Evolutionary conservation across 2,329 filamentous ascomycete species (phyloP).

Genomic region (Graphiopsis chlorocephala): DNA sequence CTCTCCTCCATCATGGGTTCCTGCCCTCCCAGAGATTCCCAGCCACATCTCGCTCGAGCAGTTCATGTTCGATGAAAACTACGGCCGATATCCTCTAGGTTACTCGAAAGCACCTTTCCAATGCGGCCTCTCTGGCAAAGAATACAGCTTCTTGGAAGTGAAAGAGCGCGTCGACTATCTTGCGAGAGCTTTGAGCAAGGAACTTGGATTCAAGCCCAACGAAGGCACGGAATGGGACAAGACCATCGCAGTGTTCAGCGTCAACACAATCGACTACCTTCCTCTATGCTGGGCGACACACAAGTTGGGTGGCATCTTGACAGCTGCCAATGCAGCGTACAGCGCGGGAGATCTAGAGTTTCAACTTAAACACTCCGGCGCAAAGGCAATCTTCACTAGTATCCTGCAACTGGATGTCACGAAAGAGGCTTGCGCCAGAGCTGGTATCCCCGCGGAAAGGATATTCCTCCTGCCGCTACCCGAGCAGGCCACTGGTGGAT

Average conservation of each 20-base stretch:
- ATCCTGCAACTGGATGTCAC: conserved; percentile 63
- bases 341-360: conserved; percentile 67
- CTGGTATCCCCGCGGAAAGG: conserved; percentile 60
- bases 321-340: conserved; percentile 73
- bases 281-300: conserved; percentile 72
- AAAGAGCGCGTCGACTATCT: conserved; percentile 64
- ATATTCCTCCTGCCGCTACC: conserved; percentile 70
- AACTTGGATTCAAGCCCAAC: conserved; percentile 69
- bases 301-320: conserved; percentile 69
- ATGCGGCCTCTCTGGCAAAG: conserved; percentile 69
- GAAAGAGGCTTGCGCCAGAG: conserved; percentile 61
- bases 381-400: conserved; percentile 71
- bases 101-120: conserved; percentile 70
- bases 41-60: conserved; percentile 72
- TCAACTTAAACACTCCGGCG: conserved; percentile 66
- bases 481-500: conserved; percentile 49
- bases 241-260: conserved; percentile 71
- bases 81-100: conserved; percentile 63
- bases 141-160: conserved; percentile 63
- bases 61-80: conserved; percentile 71
- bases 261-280: conserved; percentile 80
- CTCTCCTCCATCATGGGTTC: conserved; percentile 60
- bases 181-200: conserved; percentile 65
- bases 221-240: conserved; percentile 77
- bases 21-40: conserved; percentile 63